phyloP scores from a whole-genome alignment of 257 asterid species.

The Gentiana macrophylla region DNA sequence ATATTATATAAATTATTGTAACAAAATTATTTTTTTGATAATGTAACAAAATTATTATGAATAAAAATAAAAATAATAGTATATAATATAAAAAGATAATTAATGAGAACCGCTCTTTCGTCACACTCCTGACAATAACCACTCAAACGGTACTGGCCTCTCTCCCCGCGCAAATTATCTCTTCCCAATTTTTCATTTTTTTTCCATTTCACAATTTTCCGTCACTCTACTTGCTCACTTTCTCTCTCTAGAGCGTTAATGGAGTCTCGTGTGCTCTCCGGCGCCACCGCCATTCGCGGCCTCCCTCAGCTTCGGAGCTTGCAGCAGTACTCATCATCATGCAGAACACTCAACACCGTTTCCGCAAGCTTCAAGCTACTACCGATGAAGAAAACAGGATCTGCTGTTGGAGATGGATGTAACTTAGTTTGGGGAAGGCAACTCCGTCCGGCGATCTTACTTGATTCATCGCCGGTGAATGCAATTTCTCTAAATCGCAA shows the following conservation, averaged over 20 bases:
- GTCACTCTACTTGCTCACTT: constrained; percentile 1
- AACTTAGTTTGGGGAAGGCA: constrained; percentile 67
- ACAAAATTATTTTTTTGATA: background rate
- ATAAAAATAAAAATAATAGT: background rate
- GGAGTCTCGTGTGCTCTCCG: constrained; percentile 89
- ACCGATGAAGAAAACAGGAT: constrained; percentile 19
- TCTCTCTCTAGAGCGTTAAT: constrained; percentile 30
- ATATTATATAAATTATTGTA: background rate
- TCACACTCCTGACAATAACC: constrained; percentile 31
- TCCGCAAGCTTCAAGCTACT: constrained; percentile 20
- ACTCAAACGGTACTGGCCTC: constrained; percentile 19
- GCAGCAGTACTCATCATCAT: constrained; percentile 16
- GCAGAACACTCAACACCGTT: constrained; percentile 24
- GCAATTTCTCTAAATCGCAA: constrained; percentile 18
- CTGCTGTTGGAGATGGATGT: constrained; percentile 35
- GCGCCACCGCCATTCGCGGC: constrained; percentile 61
- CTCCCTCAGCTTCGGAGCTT: constrained; percentile 43
- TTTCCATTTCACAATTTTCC: background rate
- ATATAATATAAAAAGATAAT: constrained; percentile 11
- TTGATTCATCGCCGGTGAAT: constrained; percentile 38
- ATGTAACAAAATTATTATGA: background rate
- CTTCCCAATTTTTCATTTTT: background rate
- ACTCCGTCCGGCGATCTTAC: constrained; percentile 62
- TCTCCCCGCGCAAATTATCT: constrained; percentile 27
- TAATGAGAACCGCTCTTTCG: constrained; percentile 33